Evolutionary conservation across 176 grass and related monocot genomes (phyloP), one percentile per base, ranked within the genome.

Genomic region (Carex scoparia): DNA sequence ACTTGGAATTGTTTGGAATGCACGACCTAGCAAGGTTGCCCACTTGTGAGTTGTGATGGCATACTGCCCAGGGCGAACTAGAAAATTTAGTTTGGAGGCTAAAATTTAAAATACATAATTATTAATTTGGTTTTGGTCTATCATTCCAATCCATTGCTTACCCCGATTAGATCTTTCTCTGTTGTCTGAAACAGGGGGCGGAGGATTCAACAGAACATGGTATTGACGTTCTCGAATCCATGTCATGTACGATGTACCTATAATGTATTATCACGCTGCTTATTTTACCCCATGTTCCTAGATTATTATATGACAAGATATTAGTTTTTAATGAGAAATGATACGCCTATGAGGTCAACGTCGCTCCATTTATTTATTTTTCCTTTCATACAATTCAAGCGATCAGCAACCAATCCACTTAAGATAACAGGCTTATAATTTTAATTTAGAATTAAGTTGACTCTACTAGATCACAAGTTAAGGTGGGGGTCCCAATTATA

Each of bases 161-260:
- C 28, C 11, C 12, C 1, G 23, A 7, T 76, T 18, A 57, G 49
- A 33, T 49, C 15, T 77, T 7, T 77, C 42, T 8, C 49, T 78
- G 51, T 16, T 78, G 12, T 56, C 74, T 56, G 12, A 78, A 78
- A 78, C 74, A 78, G 11, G 48, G 74, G 51, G 74, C 74, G 28
- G 74, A 78, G 10, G 49, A 56, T 77, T 30, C 11, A 54, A 31
- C 9, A 53, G 74, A 33, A 78, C 74, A 33, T 16, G 51, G 74
- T 78, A 56, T 77, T 55, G 73, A 56, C 38, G 7, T 9, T 12
- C 3, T 67, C 27, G 35, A 67, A 62, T 19, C 60, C 42, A 69
- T 16, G 58, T 2, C 16, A 61, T 19, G 15, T 35, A 37, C 28
- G 10, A 37, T 68, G 65, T 15, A 68, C 12, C 32, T 13, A 15